Percentiles rank a stretch among this genome's conserved stretches.
These are phyloP conservation scores for Beauveria varroae DNA, from an alignment of 2,329 filamentous ascomycete genomes.

Conservation along the genomic window DNA sequence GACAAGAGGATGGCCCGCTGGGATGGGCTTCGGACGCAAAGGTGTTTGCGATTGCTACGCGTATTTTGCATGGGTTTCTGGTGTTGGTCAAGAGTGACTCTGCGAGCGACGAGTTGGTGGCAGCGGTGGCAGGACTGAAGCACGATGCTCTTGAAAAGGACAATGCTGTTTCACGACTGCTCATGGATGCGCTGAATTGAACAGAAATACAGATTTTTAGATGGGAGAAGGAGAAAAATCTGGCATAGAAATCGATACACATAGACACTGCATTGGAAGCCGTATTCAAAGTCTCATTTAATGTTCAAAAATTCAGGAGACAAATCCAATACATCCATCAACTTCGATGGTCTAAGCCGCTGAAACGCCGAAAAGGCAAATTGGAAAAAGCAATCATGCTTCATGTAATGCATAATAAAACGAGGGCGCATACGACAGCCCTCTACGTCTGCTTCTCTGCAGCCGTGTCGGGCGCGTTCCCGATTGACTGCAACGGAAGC, in stretches of 20 bases:
- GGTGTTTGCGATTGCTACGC: constrained; percentile 54
- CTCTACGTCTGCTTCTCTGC: not conserved
- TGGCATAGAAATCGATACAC: not conserved
- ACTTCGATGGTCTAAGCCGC: not conserved
- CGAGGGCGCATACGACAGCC: not conserved
- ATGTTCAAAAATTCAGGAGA: not conserved
- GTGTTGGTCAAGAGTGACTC: constrained; percentile 22
- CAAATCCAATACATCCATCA: not conserved
- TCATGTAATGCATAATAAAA: not conserved
- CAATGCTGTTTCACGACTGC: constrained; percentile 22
- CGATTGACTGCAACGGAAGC: not conserved
- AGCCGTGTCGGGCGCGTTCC: not conserved
- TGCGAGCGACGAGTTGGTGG: constrained; percentile 13
- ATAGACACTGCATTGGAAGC: not conserved
- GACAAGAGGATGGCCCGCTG: constrained; percentile 53
- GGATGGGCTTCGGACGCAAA: constrained; percentile 65
- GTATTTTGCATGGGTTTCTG: constrained; percentile 34
- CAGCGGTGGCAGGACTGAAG: constrained; percentile 9
- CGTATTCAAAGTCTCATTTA: not conserved
- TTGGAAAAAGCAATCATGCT: not conserved
- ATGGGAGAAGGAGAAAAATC: not conserved
- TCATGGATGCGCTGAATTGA: constrained; percentile 16
- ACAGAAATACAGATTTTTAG: not conserved
- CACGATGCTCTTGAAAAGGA: constrained; percentile 4
- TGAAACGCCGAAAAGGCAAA: not conserved